Evolutionary conservation across 2,329 filamentous ascomycete species (phyloP).

Genomic region (Neofusicoccum kwambonambiense): DNA sequence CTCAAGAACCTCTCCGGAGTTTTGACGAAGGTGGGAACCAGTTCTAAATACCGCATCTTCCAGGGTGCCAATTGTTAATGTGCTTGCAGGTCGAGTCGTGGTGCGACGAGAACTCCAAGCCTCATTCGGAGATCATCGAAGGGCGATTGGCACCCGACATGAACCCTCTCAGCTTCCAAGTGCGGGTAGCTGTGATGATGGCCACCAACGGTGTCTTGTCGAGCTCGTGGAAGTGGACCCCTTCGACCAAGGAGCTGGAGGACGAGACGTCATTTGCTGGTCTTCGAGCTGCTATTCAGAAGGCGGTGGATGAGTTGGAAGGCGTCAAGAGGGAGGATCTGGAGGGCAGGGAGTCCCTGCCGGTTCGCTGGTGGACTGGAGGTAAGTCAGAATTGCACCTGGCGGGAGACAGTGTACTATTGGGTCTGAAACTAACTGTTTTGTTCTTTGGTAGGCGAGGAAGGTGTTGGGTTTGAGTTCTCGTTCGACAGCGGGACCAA

Average conservation of each 20-base stretch:
- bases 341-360: not conserved
- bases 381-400: constrained; percentile 26
- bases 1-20: no score
- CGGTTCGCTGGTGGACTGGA: constrained; percentile 45
- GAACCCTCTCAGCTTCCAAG: constrained; percentile 50
- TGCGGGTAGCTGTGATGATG: constrained; percentile 27
- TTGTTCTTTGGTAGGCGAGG: constrained; percentile 28
- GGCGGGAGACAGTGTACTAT: no score
- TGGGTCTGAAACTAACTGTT: no score
- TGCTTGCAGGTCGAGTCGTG: constrained; percentile 27
- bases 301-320: not conserved
- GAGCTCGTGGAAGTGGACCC: not conserved
- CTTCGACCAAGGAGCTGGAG: not conserved
- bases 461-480: constrained; percentile 41
- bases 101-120: constrained; percentile 38
- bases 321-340: not conserved
- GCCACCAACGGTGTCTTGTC: not conserved
- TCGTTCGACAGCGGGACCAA: constrained; percentile 31
- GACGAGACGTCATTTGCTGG: not conserved
- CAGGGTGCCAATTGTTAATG: no score
- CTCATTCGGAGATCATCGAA: constrained; percentile 38
- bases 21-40: no score
- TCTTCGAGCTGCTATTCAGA: not conserved
- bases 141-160: constrained; percentile 50
- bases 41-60: no score